Base-by-base conservation (phyloP, 2,329 filamentous ascomycete genomes). In the Xylaria arbuscula region DNA sequence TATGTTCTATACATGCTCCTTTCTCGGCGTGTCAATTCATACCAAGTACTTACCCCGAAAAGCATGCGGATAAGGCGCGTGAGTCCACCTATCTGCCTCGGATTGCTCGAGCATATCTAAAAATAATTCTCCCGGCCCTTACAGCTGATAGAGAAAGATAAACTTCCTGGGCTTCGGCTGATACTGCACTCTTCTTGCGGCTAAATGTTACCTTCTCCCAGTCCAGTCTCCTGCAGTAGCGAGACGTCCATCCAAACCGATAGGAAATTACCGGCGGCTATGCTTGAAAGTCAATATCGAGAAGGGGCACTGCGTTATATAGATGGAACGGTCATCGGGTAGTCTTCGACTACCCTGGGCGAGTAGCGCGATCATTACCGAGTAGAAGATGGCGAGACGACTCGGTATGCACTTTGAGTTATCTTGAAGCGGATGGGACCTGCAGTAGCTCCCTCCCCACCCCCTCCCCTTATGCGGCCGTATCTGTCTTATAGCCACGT, bases 131-230 rank as follows among this genome's bases (percentile, higher is more conserved):
- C 11, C 34, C 19, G 19, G 36, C n/a, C 50, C 11, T 24, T 38
- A n/a, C 55, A n/a, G 32, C 45, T 40, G 32, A 50, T 17, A 57
- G 17, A 51, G 50, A 24, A 24, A 19, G 28, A 15, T 22, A 19
- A 40, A 22, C 10, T 36, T 51, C 13, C 34, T 13, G 55, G 34
- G 32, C 54, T 34, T 62, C 55, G 63, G 67, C 55, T 59, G 67
- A 67, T 60, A 64, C 57, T 63, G 53, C 50, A 59, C 15, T 11
- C 38, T 17, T 6, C 48, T 66, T 66, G 54, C 67, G 67, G 67
- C 67, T 69, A 69, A 69, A 69, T 69, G 42, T 60, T 53, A 36
- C 36, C 47, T 58, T 48, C 50, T 36, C 59, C 48, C 47, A 51
- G 22, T 45, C 24, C 45, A 48, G 55, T 28, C 28, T 17, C 32